Base-by-base conservation (phyloP, 1,284 basidiomycete species). In the Heterobasidion irregulare region DNA sequence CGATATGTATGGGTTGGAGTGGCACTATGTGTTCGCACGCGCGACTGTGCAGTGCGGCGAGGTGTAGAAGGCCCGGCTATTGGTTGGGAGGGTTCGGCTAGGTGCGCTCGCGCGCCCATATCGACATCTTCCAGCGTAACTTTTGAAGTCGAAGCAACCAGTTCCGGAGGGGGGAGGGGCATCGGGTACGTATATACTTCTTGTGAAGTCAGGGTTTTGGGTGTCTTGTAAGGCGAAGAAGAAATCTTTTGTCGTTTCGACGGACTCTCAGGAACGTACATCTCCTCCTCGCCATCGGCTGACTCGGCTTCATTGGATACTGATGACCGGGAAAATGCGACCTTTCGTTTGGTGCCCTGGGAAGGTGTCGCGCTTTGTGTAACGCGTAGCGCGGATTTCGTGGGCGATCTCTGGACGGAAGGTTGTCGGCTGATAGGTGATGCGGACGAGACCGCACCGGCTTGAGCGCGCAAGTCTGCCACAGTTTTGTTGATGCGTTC, bases 311-410 rank as follows among this genome's bases (percentile, higher is more conserved):
- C 47, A n/a, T 33, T 43, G 12, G 26, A 15, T 19, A 10, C 32
- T 15, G 41, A 9, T n/a, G 35, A 6, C 18, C 13, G 19, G 53
- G 51, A 56, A 26, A 60, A 60, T 19, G 56, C 47, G 15, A 60
- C 58, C 36, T 57, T 57, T 48, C 59, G 59, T 52, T 60, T 60
- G 8, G 46, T n/a, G 50, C 47, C 50, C 34, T 15, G 32, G 6
- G 51, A 15, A 15, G 48, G 47, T n/a, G 59, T 38, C 36, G 59
- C 18, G 33, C 47, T 55, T 13, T 32, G 18, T 45, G 32, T 41
- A 26, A 36, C 38, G 47, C 60, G 59, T n/a, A 60, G 47, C 0
- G 59, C 49, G 13, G 59, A 61, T 35, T 58, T 61, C 34, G 59
- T 58, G 10, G 59, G 59, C 4, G 60, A 60, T 1, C n/a, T 41